These are phyloP conservation scores for Emericellopsis terricola DNA, from an alignment of 495 filamentous ascomycete genomes.

Conservation along the genomic window DNA sequence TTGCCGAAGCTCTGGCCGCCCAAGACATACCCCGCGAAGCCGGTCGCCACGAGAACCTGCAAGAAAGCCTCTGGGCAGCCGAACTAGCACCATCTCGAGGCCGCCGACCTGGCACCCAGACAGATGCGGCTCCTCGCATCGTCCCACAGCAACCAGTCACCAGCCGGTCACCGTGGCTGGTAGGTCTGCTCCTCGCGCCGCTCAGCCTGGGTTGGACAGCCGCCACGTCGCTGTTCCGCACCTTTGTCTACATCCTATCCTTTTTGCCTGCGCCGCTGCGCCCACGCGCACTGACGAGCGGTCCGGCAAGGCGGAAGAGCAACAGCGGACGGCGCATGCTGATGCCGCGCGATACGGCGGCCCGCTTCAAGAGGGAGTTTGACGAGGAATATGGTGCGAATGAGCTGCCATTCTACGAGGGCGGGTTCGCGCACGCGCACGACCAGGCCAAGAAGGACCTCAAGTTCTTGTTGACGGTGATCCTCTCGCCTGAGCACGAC, in stretches of 20 bases:
- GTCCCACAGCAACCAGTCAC: constrained; percentile 51
- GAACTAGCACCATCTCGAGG: constrained; percentile 13
- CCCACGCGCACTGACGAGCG: constrained; percentile 45
- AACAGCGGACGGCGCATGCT: constrained; percentile 53
- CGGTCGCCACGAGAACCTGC: constrained; percentile 50
- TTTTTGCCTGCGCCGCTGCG: constrained; percentile 23
- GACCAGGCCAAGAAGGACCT: constrained; percentile 81
- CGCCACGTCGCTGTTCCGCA: constrained; percentile 45
- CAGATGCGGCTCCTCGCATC: constrained; percentile 60
- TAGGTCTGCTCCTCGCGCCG: constrained; percentile 64
- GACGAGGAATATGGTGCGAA: constrained; percentile 75
- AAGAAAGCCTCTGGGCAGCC: constrained; percentile 31
- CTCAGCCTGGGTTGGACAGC: constrained; percentile 61
- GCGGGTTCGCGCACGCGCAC: constrained; percentile 75
- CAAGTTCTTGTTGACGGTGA: constrained; percentile 70
- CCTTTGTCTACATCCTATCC: constrained; percentile 59
- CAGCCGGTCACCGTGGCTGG: constrained; percentile 50
- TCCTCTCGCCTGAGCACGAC: constrained; percentile 84
- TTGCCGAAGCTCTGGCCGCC: constrained; percentile 57
- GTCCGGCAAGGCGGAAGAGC: constrained; percentile 38
- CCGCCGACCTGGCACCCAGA: constrained; percentile 8
- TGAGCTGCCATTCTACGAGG: constrained; percentile 56
- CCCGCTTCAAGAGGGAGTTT: constrained; percentile 77
- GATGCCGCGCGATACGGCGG: constrained; percentile 71
- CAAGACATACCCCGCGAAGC: constrained; percentile 35